Conservation (phyloP, 306 rosid species). For the Medicago arabica region DNA sequence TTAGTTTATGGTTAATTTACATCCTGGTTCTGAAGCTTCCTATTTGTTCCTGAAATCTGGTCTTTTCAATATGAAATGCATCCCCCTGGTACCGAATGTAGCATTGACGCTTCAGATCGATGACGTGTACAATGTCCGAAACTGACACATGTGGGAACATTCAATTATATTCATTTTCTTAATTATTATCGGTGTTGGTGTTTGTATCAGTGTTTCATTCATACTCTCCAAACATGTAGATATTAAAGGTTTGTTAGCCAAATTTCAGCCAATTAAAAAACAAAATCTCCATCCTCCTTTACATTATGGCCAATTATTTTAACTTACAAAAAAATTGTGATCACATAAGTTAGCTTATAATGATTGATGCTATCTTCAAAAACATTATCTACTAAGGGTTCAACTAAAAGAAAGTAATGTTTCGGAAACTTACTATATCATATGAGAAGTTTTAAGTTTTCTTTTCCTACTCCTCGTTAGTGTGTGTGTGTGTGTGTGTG, state of each 20-base stretch:
- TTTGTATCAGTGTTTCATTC: neutral
- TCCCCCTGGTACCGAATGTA: neutral
- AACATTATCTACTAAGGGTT: neutral
- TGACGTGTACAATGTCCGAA: neutral
- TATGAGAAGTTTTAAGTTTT: slow-evolving; percentile 23
- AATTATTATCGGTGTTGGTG: neutral
- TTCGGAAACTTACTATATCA: slow-evolving; percentile 4
- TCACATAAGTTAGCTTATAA: slow-evolving; percentile 13
- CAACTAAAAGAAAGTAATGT: slow-evolving; percentile 9
- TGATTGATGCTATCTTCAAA: slow-evolving; percentile 2
- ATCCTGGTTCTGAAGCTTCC: slow-evolving; percentile 6
- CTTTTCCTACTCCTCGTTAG: slow-evolving; percentile 12
- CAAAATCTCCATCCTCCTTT: slow-evolving; percentile 23
- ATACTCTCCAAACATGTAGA: neutral
- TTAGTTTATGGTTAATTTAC: neutral
- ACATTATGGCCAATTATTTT: neutral
- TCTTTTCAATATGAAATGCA: slow-evolving; percentile 1
- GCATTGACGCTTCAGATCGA: neutral
- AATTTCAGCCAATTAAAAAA: neutral
- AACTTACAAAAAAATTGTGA: neutral
- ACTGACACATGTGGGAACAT: neutral
- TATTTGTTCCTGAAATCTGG: slow-evolving; percentile 13
- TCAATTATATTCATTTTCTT: neutral
- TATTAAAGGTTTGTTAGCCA: neutral
- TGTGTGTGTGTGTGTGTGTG: neutral